Evolutionary conservation across 2,329 filamentous ascomycete species (phyloP).

Genomic region (Dothistroma pini): DNA sequence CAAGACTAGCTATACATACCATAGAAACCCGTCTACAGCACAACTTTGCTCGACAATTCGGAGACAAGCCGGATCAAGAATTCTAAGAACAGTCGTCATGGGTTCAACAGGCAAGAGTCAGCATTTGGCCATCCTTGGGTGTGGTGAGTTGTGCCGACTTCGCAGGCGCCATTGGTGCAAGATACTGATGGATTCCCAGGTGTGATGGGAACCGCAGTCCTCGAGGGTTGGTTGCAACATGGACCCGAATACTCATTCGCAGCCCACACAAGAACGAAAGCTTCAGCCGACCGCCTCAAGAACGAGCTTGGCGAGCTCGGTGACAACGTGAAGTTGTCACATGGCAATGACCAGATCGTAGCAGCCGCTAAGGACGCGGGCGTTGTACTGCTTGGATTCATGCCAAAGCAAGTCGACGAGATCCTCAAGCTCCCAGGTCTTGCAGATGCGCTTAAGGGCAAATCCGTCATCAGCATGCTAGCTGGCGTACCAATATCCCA

Average conservation of each 20-base stretch:
- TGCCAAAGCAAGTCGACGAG: constrained; percentile 16
- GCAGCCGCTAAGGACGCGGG: constrained; percentile 14
- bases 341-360: constrained; percentile 10
- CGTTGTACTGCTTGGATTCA: constrained; percentile 22
- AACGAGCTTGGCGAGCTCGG: constrained; percentile 2
- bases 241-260: constrained; percentile 11
- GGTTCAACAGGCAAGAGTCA: constrained; percentile 2
- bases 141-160: constrained; percentile 4
- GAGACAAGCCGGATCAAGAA: not conserved
- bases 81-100: not conserved
- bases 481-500: constrained; percentile 22
- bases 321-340: constrained; percentile 8
- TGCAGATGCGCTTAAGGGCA: constrained; percentile 15
- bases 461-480: constrained; percentile 23
- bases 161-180: not conserved
- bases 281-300: constrained; percentile 13
- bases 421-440: constrained; percentile 13
- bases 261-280: constrained; percentile 13
- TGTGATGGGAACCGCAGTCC: constrained; percentile 25
- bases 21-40: not conserved
- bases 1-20: not conserved
- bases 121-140: constrained; percentile 9
- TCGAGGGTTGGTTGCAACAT: constrained; percentile 18
- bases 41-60: not conserved
- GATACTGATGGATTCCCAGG: constrained; percentile 13